phyloP scores from a whole-genome alignment of 176 grass and related monocot genomes.

The Triticum aestivum region IWGSC_CS_RefSeq_v2.1 NC_057811.1:492190371-492190870 shows the following conservation, averaged over 20 bases:
- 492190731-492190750: no score
- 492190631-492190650: background rate
- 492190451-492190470: background rate
- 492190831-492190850: background rate
- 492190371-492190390: background rate
- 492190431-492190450: background rate
- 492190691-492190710: background rate
- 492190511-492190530: background rate
- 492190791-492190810: background rate
- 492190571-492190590: background rate
- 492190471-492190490: background rate
- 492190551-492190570: background rate
- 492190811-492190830: background rate
- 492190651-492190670: background rate
- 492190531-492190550: background rate
- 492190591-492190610: background rate
- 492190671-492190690: background rate
- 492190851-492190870: background rate
- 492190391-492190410: background rate
- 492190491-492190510: background rate
- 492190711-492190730: no score
- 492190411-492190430: background rate
- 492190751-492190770: no score
- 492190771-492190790: background rate
- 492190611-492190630: no score